Base-by-base conservation (phyloP, 192 early-diverging fungal species). In the Chytriomyces sp. region DNA sequence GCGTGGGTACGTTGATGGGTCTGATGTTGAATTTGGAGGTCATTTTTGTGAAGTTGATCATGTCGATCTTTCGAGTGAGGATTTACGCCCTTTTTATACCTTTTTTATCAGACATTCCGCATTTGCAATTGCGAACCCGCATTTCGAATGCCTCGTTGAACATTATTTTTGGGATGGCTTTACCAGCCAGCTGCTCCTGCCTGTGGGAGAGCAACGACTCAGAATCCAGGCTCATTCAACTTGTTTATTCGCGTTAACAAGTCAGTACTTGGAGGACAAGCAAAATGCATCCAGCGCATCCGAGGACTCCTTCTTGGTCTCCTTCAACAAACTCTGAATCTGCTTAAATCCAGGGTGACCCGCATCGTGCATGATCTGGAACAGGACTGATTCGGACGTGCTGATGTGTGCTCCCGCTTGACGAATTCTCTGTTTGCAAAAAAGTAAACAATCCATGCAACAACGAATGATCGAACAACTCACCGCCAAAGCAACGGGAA, bases 301-400 rank as follows among this genome's bases (percentile, higher is more conserved):
- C 0, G 46, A 67, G 28, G 92, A 92, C 16, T 83, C 81, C 24
- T 87, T 83, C 79, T 91, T 91, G 75, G 89, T 88, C 78, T 95
- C 92, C 86, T 99, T 99, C 78, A 98, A 89, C 48, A 99, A 81
- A 43, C 80, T 82, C 60, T 91, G 92, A 66, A 97, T 88, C 4
- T 71, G 79, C 83, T 91, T 93, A 83, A 99, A 99, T 63, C 91
- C 88, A 24, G 88, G 84, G 43, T 97, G 86, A n/a, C 77, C 77
- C 3, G 95, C 93, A 71, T 96, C 96, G 5, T 84, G 90, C 62
- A 89, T 48, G 23, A 86, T 72, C 67, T 85, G 81, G 78, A 85
- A 88, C 50, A 83, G 66, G 45, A 85, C 66, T 7, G 82, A 83
- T 61, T 87, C 85, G 6, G 86, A 86, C 43, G 82, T 86, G 28